Base-by-base conservation (phyloP, 345 rosid genomes). In the Triadica sebifera region DNA sequence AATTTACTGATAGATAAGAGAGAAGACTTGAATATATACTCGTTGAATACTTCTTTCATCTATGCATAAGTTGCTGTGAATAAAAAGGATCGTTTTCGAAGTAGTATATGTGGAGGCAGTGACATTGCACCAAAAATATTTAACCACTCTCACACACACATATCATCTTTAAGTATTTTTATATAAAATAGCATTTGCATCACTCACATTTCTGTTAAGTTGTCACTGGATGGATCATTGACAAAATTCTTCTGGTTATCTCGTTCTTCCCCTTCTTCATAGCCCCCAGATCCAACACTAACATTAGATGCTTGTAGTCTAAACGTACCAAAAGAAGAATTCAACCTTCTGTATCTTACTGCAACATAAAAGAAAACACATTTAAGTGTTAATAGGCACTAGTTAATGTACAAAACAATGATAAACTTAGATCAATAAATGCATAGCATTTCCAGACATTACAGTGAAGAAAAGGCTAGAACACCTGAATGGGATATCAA, bases 261-360 rank as follows among this genome's bases (percentile, higher is more conserved):
- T 53, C 84, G 85, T 49, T 90, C 93, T 64, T 89, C 89, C 71
- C 77, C 73, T 47, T 72, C 89, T 70, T 83, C 85, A 74, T 79
- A 85, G 74, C 88, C 87, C 60, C 88, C 96, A 24, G 97, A 87
- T 59, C 97, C 99, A 79, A 87, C 63, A 71, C 85, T 87, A 72
- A 84, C 81, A 79, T 87, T 82, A 57, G 97, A 89, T 74, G 94
- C 93, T 50, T 81, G 87, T 71, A 77, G 90, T 88, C 78, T 90
- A 38, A 86, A 70, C 16, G 59, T 80, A 74, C 79, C 49, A 55
- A 78, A 62, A 1, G 70, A 68, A 60, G 78, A 80, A 51, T 78
- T 83, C 80, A 81, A 71, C 61, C 77, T 81, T 81, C 93, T 87
- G 83, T 84, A 87, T 84, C 91, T 88, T 81, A 89, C 99, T 91